Conservation (phyloP, 2,329 filamentous ascomycete species). For the Cryphonectria japonica region DNA sequence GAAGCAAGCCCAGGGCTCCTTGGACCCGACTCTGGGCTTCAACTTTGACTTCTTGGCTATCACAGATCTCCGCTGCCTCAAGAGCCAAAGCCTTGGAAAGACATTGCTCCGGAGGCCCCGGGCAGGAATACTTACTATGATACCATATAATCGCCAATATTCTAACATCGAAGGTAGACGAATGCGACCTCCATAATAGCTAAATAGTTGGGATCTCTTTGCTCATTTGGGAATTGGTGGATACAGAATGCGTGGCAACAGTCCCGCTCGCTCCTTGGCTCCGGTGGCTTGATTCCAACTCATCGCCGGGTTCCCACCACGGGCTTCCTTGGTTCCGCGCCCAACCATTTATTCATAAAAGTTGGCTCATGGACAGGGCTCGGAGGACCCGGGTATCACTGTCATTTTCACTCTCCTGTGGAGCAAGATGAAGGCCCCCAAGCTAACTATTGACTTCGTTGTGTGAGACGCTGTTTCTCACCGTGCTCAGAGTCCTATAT, state of each 20-base stretch:
- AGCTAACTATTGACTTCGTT: not conserved
- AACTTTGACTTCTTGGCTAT: not conserved
- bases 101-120: not conserved
- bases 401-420: not conserved
- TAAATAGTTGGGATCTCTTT: not conserved
- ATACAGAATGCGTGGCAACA: not conserved
- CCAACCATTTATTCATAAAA: not conserved
- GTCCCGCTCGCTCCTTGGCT: not conserved
- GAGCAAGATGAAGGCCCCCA: not conserved
- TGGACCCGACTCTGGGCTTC: constrained; percentile 15
- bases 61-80: not conserved
- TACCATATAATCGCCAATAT: not conserved
- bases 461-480: not conserved
- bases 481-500: not conserved
- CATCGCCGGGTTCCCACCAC: not conserved
- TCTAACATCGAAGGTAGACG: not conserved
- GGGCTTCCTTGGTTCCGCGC: not conserved
- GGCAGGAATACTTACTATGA: not conserved
- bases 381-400: not conserved
- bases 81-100: not conserved
- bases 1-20: not conserved
- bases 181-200: not conserved
- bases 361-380: not conserved
- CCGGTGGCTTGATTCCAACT: not conserved
- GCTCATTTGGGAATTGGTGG: not conserved